Conservation (phyloP, 2,329 filamentous ascomycete species). For the Apiospora kogelbergensis region DNA sequence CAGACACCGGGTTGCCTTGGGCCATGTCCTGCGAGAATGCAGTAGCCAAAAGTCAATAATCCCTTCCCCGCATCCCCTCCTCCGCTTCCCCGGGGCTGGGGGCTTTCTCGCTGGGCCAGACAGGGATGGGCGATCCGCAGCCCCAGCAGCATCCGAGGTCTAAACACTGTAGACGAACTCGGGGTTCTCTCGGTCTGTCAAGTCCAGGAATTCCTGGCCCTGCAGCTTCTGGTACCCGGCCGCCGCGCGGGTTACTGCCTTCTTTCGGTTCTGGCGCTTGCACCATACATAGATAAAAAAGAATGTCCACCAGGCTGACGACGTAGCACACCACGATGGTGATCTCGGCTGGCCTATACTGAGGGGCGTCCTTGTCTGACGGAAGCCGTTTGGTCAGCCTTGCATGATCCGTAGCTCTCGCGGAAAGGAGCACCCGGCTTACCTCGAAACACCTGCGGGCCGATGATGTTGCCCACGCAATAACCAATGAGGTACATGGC, state of each 20-base stretch:
- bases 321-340: conserved; percentile 61
- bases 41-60: not conserved
- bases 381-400: not conserved
- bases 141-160: conserved; percentile 4
- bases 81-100: conserved; percentile 13
- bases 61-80: conserved; percentile 16
- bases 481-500: conserved; percentile 54
- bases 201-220: conserved; percentile 67
- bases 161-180: conserved; percentile 62
- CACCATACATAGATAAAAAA: conserved; percentile 67
- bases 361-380: conserved; percentile 52
- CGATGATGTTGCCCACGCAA: conserved; percentile 57
- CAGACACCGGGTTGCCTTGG: too few relatives aligned
- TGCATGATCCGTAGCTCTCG: too few relatives aligned
- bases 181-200: conserved; percentile 65
- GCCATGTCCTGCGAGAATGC: not conserved
- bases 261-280: conserved; percentile 56
- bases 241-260: conserved; percentile 49
- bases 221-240: conserved; percentile 61
- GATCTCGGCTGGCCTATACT: conserved; percentile 64
- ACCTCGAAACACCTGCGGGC: conserved; percentile 30
- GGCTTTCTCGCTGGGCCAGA: not conserved
- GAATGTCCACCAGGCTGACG: conserved; percentile 51
- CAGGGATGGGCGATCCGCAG: not conserved
- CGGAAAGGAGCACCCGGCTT: not conserved